phyloP scores from a whole-genome alignment of 768 basidiomycete species.

The Lactarius sp. region DNA sequence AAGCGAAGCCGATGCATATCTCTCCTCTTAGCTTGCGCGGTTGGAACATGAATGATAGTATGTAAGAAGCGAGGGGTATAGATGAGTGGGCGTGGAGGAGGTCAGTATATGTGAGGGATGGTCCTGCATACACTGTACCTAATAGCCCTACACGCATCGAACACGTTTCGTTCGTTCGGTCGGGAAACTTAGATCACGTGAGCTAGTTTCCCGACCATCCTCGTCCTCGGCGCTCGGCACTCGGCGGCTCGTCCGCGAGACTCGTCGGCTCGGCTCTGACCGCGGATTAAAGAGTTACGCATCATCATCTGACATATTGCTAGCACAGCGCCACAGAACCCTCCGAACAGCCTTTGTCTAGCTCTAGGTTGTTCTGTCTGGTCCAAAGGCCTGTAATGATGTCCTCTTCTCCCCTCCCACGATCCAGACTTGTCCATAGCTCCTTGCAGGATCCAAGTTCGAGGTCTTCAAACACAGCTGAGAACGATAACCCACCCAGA shows the following conservation, averaged over 20 bases:
- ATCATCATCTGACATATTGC: not conserved
- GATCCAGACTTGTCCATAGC: not conserved
- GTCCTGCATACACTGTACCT: not conserved
- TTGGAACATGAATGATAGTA: conserved; percentile 9
- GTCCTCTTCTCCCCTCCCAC: conserved; percentile 8
- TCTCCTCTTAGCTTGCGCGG: conserved; percentile 57
- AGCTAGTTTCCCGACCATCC: not conserved
- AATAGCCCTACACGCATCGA: conserved; percentile 34
- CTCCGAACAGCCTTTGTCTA: not conserved
- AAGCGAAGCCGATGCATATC: conserved; percentile 66
- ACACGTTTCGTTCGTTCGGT: conserved; percentile 37
- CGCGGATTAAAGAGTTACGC: not conserved
- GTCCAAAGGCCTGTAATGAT: conserved; percentile 5
- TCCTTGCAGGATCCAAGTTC: conserved; percentile 3
- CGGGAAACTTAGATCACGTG: conserved; percentile 3
- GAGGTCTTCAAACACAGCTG: conserved; percentile 17
- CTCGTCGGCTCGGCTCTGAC: not conserved
- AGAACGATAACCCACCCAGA: conserved; percentile 11
- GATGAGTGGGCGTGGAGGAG: conserved; percentile 8
- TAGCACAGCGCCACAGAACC: not conserved
- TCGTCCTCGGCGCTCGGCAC: too few species aligned
- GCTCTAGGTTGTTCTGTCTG: not conserved
- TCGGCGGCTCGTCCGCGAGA: not conserved
- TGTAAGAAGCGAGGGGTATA: conserved; percentile 11
- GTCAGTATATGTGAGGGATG: conserved; percentile 1